phyloP scores from a whole-genome alignment of 2,329 filamentous ascomycete species.

The Aspergillus calidoustus region DNA sequence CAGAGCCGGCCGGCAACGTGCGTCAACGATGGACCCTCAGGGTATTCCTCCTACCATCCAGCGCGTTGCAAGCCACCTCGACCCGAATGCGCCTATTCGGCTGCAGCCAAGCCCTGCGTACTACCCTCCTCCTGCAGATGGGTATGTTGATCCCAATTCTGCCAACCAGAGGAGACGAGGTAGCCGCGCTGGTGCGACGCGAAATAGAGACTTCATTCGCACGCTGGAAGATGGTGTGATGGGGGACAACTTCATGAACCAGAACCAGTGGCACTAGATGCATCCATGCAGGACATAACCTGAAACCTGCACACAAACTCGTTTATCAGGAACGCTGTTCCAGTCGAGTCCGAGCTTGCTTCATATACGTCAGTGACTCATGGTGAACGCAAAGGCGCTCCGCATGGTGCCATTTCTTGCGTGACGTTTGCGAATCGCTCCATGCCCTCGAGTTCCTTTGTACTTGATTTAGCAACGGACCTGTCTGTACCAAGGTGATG shows the following conservation, averaged over 20 bases:
- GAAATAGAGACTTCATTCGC: conserved; percentile 86
- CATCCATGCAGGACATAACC: not conserved
- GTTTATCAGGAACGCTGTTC: conserved; percentile 22
- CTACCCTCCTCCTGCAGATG: conserved; percentile 90
- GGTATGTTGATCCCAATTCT: conserved; percentile 69
- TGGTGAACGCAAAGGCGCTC: conserved; percentile 22
- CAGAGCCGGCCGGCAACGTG: conserved; percentile 80
- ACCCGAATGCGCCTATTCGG: conserved; percentile 91
- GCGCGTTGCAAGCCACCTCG: conserved; percentile 91
- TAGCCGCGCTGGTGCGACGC: conserved; percentile 64
- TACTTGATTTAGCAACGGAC: conserved; percentile 5
- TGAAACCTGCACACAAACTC: conserved; percentile 20
- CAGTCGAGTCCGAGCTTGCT: conserved; percentile 22
- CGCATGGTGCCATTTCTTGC: conserved; percentile 20
- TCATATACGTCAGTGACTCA: conserved; percentile 21
- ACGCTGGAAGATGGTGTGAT: conserved; percentile 92
- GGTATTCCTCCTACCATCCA: conserved; percentile 91
- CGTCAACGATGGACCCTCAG: conserved; percentile 95
- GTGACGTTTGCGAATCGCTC: conserved; percentile 26
- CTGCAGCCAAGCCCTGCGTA: conserved; percentile 96
- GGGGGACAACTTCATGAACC: conserved; percentile 77
- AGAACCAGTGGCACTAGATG: conserved; percentile 72
- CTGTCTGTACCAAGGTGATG: conserved; percentile 1
- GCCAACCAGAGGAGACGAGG: conserved; percentile 73
- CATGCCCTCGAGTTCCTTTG: conserved; percentile 19